Evolutionary conservation across 495 filamentous ascomycete genomes (phyloP).

Genomic region (Penicillium cataractarum): DNA sequence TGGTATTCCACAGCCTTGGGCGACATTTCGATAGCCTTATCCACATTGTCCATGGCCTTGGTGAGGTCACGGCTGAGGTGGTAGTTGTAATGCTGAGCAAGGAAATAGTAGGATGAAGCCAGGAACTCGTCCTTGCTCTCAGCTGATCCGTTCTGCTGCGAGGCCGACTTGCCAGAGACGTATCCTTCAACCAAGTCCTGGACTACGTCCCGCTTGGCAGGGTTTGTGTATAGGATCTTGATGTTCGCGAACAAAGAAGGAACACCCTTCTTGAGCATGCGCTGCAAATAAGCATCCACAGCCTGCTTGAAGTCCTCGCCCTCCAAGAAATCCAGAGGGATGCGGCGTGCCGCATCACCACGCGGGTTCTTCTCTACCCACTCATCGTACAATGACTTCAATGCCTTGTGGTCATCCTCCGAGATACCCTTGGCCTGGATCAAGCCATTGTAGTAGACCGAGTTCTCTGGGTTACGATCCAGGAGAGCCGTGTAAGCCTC

Average conservation of each 20-base stretch:
- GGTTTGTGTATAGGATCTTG: slow-evolving; percentile 82
- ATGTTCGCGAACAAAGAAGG: slow-evolving; percentile 96
- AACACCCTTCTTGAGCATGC: slow-evolving; percentile 93
- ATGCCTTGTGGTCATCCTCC: slow-evolving; percentile 60
- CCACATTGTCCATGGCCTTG: slow-evolving; percentile 80
- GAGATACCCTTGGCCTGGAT: slow-evolving; percentile 67
- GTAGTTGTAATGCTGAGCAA: slow-evolving; percentile 97
- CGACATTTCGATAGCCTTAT: slow-evolving; percentile 75
- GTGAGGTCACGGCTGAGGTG: slow-evolving; percentile 78
- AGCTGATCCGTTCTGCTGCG: slow-evolving; percentile 51
- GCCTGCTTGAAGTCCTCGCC: slow-evolving; percentile 81
- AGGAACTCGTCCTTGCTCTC: slow-evolving; percentile 60
- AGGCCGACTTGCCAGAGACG: slow-evolving; percentile 47
- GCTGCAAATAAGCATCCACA: slow-evolving; percentile 77
- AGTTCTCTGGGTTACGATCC: slow-evolving; percentile 85
- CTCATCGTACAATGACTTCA: slow-evolving; percentile 76
- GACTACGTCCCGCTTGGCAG: slow-evolving; percentile 73
- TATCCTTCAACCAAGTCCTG: slow-evolving; percentile 81
- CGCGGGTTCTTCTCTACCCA: slow-evolving; percentile 80
- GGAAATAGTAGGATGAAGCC: slow-evolving; percentile 82
- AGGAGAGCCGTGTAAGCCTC: slow-evolving; percentile 79
- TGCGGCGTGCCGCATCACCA: slow-evolving; percentile 79
- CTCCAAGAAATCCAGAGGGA: slow-evolving; percentile 88
- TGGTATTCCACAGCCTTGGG: slow-evolving; percentile 86
- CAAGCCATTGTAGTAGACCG: slow-evolving; percentile 81